phyloP scores from a whole-genome alignment of 2,329 filamentous ascomycete species.

The Paecilomyces sp. region DNA sequence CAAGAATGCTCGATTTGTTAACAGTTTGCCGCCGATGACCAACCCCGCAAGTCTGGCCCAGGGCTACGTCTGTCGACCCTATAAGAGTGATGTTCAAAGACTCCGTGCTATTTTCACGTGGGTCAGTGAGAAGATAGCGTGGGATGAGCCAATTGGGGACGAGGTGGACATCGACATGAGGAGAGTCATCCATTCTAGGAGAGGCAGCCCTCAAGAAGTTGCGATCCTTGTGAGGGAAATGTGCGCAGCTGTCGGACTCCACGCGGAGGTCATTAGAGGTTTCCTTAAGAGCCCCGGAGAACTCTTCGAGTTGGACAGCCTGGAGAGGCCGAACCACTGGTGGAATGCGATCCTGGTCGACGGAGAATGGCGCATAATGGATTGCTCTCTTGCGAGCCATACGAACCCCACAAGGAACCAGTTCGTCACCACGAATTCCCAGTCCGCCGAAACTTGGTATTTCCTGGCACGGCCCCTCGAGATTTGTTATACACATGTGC shows the following conservation, averaged over 20 bases:
- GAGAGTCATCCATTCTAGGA: conserved; percentile 73
- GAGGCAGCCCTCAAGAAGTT: conserved; percentile 83
- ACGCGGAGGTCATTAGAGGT: conserved; percentile 78
- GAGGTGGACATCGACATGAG: conserved; percentile 63
- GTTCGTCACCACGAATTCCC: conserved; percentile 66
- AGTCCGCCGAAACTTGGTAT: conserved; percentile 79
- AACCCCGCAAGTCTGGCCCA: conserved; percentile 79
- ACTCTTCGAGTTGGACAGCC: conserved; percentile 66
- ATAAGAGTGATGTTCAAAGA: conserved; percentile 87
- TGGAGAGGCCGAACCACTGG: conserved; percentile 90
- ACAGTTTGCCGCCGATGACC: conserved; percentile 71
- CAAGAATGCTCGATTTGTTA: conserved; percentile 90
- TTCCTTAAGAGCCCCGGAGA: conserved; percentile 91
- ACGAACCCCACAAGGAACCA: conserved; percentile 73
- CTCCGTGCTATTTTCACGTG: conserved; percentile 94
- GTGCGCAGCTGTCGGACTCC: conserved; percentile 82
- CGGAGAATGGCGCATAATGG: conserved; percentile 92
- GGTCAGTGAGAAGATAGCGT: conserved; percentile 89
- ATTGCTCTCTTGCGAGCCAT: conserved; percentile 84
- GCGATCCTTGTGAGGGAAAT: conserved; percentile 84
- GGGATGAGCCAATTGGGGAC: conserved; percentile 93
- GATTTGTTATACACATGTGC: conserved; percentile 92
- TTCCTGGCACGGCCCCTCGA: conserved; percentile 86
- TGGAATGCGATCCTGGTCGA: conserved; percentile 95
- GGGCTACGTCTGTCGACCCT: conserved; percentile 87